These are phyloP conservation scores for Penicillium thymicola DNA, from an alignment of 2,329 filamentous ascomycete species.

Conservation along the genomic window DNA sequence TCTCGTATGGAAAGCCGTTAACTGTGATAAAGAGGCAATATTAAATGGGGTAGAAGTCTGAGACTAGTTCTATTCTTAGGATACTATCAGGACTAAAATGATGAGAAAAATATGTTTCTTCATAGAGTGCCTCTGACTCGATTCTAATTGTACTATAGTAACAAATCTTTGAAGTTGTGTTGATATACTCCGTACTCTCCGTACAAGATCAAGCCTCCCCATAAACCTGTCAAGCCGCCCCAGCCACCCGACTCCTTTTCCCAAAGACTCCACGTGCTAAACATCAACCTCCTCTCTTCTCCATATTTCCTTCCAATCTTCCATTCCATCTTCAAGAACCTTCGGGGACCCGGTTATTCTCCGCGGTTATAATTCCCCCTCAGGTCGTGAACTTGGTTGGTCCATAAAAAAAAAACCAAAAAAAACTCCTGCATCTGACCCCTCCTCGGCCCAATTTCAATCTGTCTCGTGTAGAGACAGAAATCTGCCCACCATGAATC, in stretches of 20 bases:
- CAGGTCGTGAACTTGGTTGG: conserved; percentile 5
- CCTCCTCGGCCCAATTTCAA: conserved; percentile 29
- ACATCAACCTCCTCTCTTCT: conserved; percentile 6
- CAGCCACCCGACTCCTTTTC: conserved; percentile 12
- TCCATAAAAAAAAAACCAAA: not conserved
- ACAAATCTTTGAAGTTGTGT: no score
- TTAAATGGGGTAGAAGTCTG: not conserved
- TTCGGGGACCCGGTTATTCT: conserved; percentile 8
- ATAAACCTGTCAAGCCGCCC: conserved; percentile 2
- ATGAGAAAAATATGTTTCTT: not conserved
- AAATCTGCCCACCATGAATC: conserved; percentile 34
- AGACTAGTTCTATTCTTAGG: conserved; percentile 3
- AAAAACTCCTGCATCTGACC: conserved; percentile 19
- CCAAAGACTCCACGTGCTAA: conserved; percentile 7
- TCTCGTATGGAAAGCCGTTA: not conserved
- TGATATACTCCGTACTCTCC: no score
- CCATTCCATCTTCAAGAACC: not conserved
- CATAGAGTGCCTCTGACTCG: not conserved
- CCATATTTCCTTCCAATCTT: not conserved
- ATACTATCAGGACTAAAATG: not conserved
- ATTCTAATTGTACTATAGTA: not conserved
- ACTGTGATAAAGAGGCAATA: not conserved
- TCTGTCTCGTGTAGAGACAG: conserved; percentile 24
- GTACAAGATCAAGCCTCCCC: no score
- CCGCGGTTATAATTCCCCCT: not conserved